A percentile compares a stretch with the other conserved stretches of the same genome.
phyloP scores from a whole-genome alignment of 148 eudicot genomes.

The Polygonum aviculare region DNA sequence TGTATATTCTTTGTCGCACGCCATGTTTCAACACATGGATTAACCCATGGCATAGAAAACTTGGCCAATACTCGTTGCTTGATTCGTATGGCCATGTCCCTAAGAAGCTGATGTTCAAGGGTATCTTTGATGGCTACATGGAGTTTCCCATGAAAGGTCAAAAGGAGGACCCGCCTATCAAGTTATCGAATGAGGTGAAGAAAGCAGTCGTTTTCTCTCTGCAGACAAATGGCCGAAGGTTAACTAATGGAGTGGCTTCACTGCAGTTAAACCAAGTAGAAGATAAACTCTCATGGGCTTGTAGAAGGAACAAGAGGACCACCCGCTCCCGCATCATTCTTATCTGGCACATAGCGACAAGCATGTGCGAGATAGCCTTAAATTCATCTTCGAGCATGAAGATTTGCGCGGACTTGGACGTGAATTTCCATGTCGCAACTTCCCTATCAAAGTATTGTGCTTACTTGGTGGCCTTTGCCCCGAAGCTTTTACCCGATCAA shows the following conservation, averaged over 20 bases:
- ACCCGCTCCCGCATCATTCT: background rate
- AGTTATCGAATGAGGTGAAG: background rate
- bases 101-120: background rate
- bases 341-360: background rate
- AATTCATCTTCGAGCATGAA: background rate
- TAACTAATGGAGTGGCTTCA: background rate
- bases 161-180: background rate
- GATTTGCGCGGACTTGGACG: no score
- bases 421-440: background rate
- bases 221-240: background rate
- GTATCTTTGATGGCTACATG: background rate
- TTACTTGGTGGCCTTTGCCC: background rate
- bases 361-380: background rate
- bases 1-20: background rate
- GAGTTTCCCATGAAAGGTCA: background rate
- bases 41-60: background rate
- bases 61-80: background rate
- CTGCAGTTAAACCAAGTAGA: background rate
- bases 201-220: background rate
- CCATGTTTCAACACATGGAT: background rate
- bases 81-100: background rate
- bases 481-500: background rate
- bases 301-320: background rate
- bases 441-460: background rate
- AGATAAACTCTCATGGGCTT: background rate